These are phyloP conservation scores for Anthracocystis panici-leucophaei DNA, from an alignment of 1,284 basidiomycete genomes.

Conservation along the genomic window DNA sequence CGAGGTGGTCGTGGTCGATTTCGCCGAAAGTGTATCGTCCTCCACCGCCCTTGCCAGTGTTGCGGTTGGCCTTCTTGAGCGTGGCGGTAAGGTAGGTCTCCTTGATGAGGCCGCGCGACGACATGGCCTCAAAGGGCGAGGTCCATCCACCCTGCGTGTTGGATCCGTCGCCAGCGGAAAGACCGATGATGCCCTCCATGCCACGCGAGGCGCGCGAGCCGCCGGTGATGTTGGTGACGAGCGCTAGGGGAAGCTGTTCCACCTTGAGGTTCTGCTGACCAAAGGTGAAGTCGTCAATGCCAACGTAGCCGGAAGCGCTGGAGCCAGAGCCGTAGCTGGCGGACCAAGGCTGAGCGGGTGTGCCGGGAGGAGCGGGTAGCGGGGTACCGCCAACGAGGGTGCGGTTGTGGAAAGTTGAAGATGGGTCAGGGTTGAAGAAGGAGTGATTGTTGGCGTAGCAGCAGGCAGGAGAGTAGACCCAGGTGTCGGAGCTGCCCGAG, in stretches of 20 bases:
- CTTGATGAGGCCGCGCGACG: conserved; percentile 39
- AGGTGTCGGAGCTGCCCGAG: conserved; percentile 55
- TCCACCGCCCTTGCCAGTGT: conserved; percentile 56
- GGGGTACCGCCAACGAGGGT: conserved; percentile 40
- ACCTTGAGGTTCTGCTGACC: conserved; percentile 36
- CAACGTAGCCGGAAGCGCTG: conserved; percentile 50
- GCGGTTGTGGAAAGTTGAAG: conserved; percentile 51
- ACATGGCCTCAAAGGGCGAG: conserved; percentile 56
- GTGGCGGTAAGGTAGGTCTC: conserved; percentile 57
- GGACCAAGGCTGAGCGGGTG: conserved; percentile 48
- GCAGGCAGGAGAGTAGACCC: conserved; percentile 57
- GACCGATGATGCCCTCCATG: conserved; percentile 60
- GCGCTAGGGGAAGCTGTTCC: conserved; percentile 36
- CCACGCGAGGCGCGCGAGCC: conserved; percentile 49
- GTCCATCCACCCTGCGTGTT: conserved; percentile 53
- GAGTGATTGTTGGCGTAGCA: conserved; percentile 57
- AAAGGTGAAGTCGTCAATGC: conserved; percentile 54
- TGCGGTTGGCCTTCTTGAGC: conserved; percentile 53
- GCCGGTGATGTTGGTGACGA: conserved; percentile 42
- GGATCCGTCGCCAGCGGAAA: conserved; percentile 38
- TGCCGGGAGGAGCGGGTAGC: conserved; percentile 22
- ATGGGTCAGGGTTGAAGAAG: conserved; percentile 48
- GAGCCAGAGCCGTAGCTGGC: conserved; percentile 47
- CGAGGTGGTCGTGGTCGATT: conserved; percentile 43
- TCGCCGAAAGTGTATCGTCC: conserved; percentile 58